Base-by-base conservation (phyloP, 2,329 filamentous ascomycete species). In the Phaeosphaeriaceae sp. region DNA sequence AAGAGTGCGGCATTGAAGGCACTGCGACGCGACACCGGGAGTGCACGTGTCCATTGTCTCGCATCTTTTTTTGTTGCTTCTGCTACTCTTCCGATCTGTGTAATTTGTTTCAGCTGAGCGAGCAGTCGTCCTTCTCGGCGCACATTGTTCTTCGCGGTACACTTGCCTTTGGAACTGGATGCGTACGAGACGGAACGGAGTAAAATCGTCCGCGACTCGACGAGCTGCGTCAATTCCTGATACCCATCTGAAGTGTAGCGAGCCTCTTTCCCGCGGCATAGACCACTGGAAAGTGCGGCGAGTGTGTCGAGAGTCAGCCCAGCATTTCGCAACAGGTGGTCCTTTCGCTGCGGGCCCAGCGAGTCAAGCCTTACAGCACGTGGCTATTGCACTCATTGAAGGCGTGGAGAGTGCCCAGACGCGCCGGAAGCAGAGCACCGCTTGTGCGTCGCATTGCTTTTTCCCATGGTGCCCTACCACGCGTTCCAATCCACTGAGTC, bases 21-120 rank as follows among this genome's bases (percentile, higher is more conserved):
- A 42, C 51, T 57, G 58, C 57, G 49, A 48, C 41, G 46, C 58
- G 49, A 47, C 41, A 44, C 51, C 51, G 49, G 58, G 56, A 58
- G 48, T 41, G 52, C 56, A 47, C 45, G 63, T 59, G 51, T 55
- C 57, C 61, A 54, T 27, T 55, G 60, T 60, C n/a, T n/a, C 55
- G 60, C 57, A 55, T 48, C 44, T 48, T 53, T 53, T 41, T 31
- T 51, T 48, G 40, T 51, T 41, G 51, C 60, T 59, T 60, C 54
- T 54, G 52, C 61, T 53, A 58, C 54, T 65, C 51, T 54, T 48
- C 48, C 41, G 50, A 22, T 36, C 21, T 27, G 5, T 46, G n/a
- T 53, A 20, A 27, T 40, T 24, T 44, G 61, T 62, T 60, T 62
- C 61, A 64, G 59, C 47, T 31, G 31, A 24, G 7, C 59, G 65